Evolutionary conservation across 2,329 filamentous ascomycete species (phyloP), one percentile per base, ranked within the genome.

Genomic region (Hypoxylon sp.): DNA sequence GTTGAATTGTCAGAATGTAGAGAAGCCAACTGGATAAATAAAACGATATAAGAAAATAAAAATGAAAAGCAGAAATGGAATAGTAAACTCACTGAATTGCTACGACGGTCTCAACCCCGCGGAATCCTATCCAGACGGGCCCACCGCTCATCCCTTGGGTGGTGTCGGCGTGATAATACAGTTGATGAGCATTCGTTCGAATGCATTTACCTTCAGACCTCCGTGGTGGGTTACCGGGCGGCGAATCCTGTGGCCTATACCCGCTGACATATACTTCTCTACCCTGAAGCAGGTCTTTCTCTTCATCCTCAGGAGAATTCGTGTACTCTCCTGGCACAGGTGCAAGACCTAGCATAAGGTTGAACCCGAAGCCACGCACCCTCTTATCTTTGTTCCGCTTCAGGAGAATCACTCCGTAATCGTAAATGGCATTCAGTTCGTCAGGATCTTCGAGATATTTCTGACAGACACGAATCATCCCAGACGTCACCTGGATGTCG

Each of bases 361-460:
- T 45, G 24, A 68, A 68, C 6, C 65, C 65, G 14, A 68, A 68
- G n/a, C 65, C 65, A 16, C 61, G 65, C 11, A 52, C 12, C 7
- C 61, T 54, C 2, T 33, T 26, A 12, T 42, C 6, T 24, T 22
- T 33, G n/a, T 18, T n/a, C 12, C 65, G 38, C 32, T 60, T 22
- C 14, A 68, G n/a, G 26, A 68, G 54, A 9, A 68, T 65, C 6
- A 42, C 28, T 9, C 57, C 65, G 28, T 68, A 68, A 8, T 68
- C 65, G 12, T 49, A 59, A n/a, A 62, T 53, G 12, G 53, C 57
- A n/a, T 60, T 62, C 11, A 32, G 11, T 16, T 68, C 61, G n/a
- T 54, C 50, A 0, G 65, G 65, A 1, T 60, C 58, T 5, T 65
- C 22, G 18, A 65, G 59, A 46, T 68, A 68, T 20, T 18, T 59